Evolutionary conservation across 2,329 filamentous ascomycete genomes (phyloP).

Genomic region (Fusarium vanettenii): DNA sequence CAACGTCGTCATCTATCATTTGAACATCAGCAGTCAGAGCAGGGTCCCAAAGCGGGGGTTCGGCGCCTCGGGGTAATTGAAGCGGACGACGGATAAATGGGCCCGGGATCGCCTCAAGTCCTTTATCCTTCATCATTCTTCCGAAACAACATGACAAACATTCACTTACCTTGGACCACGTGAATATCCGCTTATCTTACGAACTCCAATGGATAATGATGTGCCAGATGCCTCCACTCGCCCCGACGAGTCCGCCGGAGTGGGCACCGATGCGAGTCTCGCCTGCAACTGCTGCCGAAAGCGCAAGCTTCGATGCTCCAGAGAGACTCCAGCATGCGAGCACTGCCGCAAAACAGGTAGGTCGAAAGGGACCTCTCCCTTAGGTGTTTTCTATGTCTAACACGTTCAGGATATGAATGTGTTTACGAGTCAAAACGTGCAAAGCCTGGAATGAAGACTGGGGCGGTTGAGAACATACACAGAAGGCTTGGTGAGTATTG

Average conservation of each 20-base stretch:
- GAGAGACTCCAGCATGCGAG: conserved; percentile 1
- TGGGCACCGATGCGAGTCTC: not conserved
- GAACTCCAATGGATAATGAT: not conserved
- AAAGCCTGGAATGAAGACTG: conserved; percentile 53
- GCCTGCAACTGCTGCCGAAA: conserved; percentile 9
- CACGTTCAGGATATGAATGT: not conserved
- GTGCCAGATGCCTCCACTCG: not conserved
- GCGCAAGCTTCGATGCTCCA: conserved; percentile 11
- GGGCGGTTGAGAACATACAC: conserved; percentile 51
- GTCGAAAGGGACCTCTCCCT: not conserved
- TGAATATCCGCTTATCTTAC: not conserved
- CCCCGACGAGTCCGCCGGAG: not conserved
- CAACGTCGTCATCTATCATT: not conserved
- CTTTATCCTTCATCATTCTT: not conserved
- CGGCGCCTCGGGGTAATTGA: not conserved
- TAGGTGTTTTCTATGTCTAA: not conserved
- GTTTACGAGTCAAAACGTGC: conserved; percentile 38
- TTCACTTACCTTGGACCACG: not conserved
- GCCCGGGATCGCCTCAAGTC: not conserved
- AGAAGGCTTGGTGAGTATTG: conserved; percentile 44
- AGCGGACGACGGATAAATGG: conserved; percentile 1
- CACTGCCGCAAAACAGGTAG: conserved; percentile 8
- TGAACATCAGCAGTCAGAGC: not conserved
- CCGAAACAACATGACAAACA: not conserved
- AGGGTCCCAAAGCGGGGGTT: not conserved